Evolutionary conservation across 192 early-diverging fungal genomes (phyloP).

Genomic region (Lobulomyces angularis): DNA sequence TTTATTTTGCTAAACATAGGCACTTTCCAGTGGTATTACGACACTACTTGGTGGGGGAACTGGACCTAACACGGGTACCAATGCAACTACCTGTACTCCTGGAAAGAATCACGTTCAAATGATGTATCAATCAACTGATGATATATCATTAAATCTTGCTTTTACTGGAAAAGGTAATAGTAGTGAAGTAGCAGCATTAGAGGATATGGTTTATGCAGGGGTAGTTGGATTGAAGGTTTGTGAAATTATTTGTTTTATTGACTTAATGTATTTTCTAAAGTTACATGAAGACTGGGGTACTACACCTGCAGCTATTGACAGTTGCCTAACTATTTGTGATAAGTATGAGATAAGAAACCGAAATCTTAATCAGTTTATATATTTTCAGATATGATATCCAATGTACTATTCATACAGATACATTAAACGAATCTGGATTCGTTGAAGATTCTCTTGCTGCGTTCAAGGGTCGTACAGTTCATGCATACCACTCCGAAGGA

Average conservation of each 20-base stretch:
- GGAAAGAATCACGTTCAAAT: slow-evolving; percentile 69
- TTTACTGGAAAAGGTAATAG: slow-evolving; percentile 95
- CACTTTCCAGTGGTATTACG: slow-evolving; percentile 62
- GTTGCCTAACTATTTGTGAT: slow-evolving; percentile 74
- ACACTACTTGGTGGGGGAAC: slow-evolving; percentile 85
- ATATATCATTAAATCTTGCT: slow-evolving; percentile 82
- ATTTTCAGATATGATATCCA: slow-evolving; percentile 26
- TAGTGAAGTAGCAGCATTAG: slow-evolving; percentile 45
- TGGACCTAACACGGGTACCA: slow-evolving; percentile 91
- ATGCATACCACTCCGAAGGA: slow-evolving; percentile 93
- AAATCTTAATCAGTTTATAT: neutral
- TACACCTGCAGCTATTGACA: slow-evolving; percentile 86
- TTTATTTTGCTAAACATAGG: slow-evolving; percentile 27
- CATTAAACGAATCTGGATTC: slow-evolving; percentile 94
- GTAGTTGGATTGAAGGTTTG: slow-evolving; percentile 60
- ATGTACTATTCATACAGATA: slow-evolving; percentile 91
- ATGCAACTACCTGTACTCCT: slow-evolving; percentile 92
- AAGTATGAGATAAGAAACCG: slow-evolving; percentile 59
- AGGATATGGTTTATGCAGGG: slow-evolving; percentile 77
- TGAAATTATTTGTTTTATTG: neutral
- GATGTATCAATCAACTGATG: slow-evolving; percentile 83
- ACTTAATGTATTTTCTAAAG: slow-evolving; percentile 30
- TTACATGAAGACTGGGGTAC: slow-evolving; percentile 96
- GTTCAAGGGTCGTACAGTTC: slow-evolving; percentile 83
- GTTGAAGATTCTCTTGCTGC: slow-evolving; percentile 82